A percentile compares a stretch with the other conserved stretches of the same genome.
phyloP scores from a whole-genome alignment of 805 yeast species.

The Pichia californica region DNA sequence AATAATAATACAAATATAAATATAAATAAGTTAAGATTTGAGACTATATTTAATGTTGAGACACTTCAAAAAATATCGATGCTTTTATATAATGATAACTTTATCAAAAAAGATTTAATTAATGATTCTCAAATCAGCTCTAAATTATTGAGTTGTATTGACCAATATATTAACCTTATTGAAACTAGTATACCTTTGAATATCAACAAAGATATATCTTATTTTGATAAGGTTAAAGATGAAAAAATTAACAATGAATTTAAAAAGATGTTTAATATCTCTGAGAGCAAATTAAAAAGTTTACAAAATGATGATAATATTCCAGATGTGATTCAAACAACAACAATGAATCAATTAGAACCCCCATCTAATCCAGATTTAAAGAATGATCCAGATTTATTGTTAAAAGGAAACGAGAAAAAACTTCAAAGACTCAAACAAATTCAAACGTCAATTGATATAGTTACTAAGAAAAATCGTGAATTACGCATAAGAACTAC shows the following conservation, averaged over 20 bases:
- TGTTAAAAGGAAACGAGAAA: background rate
- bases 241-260: slow-evolving; percentile 1
- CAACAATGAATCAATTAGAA: slow-evolving; percentile 24
- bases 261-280: slow-evolving; percentile 5
- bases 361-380: slow-evolving; percentile 12
- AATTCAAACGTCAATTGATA: background rate
- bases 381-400: background rate
- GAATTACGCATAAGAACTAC: background rate
- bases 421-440: slow-evolving; percentile 1
- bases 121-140: background rate
- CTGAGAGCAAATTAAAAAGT: background rate
- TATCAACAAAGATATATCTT: background rate
- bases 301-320: slow-evolving; percentile 15
- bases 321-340: slow-evolving; percentile 23
- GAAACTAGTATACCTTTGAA: slow-evolving; percentile 1
- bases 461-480: background rate
- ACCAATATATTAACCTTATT: slow-evolving; percentile 3
- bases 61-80: background rate
- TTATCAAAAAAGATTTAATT: background rate
- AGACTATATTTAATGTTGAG: background rate
- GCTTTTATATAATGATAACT: background rate
- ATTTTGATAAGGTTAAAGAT: slow-evolving; percentile 7
- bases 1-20: background rate
- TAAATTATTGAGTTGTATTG: background rate
- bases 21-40: background rate